Evolutionary conservation across 1,284 basidiomycete species (phyloP), one percentile per base, ranked within the genome.

Genomic region (Volvariella volvacea): DNA sequence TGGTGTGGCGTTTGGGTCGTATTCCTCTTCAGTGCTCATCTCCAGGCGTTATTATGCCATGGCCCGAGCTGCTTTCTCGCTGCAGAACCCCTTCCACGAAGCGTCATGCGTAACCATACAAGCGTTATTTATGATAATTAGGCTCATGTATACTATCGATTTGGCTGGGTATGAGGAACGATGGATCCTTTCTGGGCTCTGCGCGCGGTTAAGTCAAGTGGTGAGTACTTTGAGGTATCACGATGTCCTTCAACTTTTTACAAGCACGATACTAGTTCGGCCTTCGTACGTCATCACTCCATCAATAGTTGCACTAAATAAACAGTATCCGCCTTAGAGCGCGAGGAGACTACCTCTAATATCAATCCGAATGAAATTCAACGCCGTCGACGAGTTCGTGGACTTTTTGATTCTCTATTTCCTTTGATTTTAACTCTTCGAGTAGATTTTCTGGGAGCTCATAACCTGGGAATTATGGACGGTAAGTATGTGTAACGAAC

Each of bases 381-480:
- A 48, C 60, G 76, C 10, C 66, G 77, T 15, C 64, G 78, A 41
- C 59, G 63, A 32, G 59, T 64, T 15, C 33, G 58, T 54, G 19
- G 15, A 31, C 20, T 37, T 32, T 40, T 15, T 39, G 20, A n/a
- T 41, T 16, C 39, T 36, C 30, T 17, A n/a, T 34, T 15, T 14
- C 22, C 19, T 19, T 9, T 19, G 17, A 30, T 14, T 22, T 3
- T 19, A 4, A n/a, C 4, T 25, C 22, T 30, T 14, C 28, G 39
- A 31, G 17, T 33, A 64, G 62, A 55, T 78, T 32, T 79, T 76
- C 55, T 80, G 77, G 77, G 77, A 79, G 50, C 56, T 78, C 3
- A 75, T 66, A 51, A 63, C 63, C 3, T 71, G 67, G 61, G 74
- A 77, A 50, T 59, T 66, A 3, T 76, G 71, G 70, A 63, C 66